Conservation (phyloP, 352 stramenopile genomes). For the Phytophthora boehmeriae region DNA sequence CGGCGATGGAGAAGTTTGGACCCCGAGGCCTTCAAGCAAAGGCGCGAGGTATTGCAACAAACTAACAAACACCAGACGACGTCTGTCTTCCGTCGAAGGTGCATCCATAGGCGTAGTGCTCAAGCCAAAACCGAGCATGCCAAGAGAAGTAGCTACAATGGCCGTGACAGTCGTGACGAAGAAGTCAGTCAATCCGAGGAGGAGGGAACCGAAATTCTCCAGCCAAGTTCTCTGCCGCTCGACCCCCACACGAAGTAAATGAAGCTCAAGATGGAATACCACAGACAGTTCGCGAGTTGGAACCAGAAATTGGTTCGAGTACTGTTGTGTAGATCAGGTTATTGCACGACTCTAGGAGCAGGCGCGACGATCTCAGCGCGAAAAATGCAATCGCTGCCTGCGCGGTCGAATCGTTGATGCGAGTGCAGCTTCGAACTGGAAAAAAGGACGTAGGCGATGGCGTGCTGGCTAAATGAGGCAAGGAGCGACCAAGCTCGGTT, state of each 20-base stretch:
- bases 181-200: not conserved
- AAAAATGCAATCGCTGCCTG: too few relatives aligned
- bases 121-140: slow-evolving; percentile 19
- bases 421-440: too few relatives aligned
- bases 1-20: slow-evolving; percentile 49
- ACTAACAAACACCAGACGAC: slow-evolving; percentile 36
- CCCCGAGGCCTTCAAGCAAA: slow-evolving; percentile 41
- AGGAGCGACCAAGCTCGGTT: too few relatives aligned
- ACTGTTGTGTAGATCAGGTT: not conserved
- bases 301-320: slow-evolving; percentile 12
- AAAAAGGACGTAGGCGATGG: too few relatives aligned
- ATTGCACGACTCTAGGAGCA: not conserved
- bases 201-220: not conserved
- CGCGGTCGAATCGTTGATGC: too few relatives aligned
- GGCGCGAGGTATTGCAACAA: slow-evolving; percentile 28
- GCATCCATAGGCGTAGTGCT: slow-evolving; percentile 29
- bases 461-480: too few relatives aligned
- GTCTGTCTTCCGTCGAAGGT: slow-evolving; percentile 54
- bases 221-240: not conserved
- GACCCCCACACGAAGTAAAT: not conserved
- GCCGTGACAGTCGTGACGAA: slow-evolving; percentile 12
- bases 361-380: too few relatives aligned
- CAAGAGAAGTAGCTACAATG: slow-evolving; percentile 51
- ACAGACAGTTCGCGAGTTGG: slow-evolving; percentile 2
- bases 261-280: slow-evolving; percentile 1